A percentile compares a stretch with the other conserved stretches of the same genome.
Conservation (phyloP, 495 filamentous ascomycete species). For the Penicillium subrubescens region DNA sequence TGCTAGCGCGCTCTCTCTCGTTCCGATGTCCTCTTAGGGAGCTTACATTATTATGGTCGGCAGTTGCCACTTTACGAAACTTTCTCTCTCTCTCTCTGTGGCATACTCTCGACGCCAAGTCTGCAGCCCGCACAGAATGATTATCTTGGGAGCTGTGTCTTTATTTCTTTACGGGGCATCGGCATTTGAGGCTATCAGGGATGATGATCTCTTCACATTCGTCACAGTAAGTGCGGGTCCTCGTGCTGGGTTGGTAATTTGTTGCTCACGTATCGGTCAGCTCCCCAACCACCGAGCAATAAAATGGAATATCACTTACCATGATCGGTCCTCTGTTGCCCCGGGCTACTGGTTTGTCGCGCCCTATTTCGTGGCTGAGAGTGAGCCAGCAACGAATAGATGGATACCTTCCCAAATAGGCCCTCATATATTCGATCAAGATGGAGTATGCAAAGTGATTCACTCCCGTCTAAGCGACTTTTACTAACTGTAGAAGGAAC, state of each 20-base stretch:
- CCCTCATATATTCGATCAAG: conserved; percentile 41
- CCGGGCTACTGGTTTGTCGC: conserved; percentile 43
- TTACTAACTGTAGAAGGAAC: conserved; percentile 23
- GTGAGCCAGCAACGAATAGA: conserved; percentile 20
- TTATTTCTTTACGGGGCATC: not conserved
- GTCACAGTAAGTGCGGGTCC: not conserved
- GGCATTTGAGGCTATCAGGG: not conserved
- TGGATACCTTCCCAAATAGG: conserved; percentile 38
- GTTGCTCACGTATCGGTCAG: conserved; percentile 5
- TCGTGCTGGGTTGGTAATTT: not conserved
- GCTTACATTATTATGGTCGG: not conserved
- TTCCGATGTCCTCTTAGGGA: not conserved
- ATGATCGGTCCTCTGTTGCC: conserved; percentile 24
- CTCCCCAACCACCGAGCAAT: conserved; percentile 30
- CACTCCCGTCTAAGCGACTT: not conserved
- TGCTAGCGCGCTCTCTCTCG: not conserved
- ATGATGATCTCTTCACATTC: not conserved
- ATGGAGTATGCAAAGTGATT: conserved; percentile 30
- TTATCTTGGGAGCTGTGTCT: not conserved
- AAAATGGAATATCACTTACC: conserved; percentile 32
- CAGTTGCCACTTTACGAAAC: too few relatives aligned
- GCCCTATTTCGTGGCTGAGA: conserved; percentile 27
- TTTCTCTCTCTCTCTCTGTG: not conserved
- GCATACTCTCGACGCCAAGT: not conserved
- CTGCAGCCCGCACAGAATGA: not conserved